Evolutionary conservation across 192 early-diverging fungal species (phyloP).

Genomic region (Glomus cerebriforme): DNA sequence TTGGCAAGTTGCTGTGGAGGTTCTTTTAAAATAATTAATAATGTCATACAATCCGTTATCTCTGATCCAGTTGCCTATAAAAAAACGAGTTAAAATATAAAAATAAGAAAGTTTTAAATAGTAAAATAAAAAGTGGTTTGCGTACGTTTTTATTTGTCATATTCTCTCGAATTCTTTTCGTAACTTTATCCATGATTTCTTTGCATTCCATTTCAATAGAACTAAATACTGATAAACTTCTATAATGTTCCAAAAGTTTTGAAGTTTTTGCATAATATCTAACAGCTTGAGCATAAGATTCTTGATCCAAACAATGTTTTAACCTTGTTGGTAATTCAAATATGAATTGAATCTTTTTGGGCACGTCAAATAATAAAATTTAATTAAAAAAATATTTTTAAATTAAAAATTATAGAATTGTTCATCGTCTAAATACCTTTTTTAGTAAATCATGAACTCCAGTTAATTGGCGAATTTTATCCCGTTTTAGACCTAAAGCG

Average conservation of each 20-base stretch:
- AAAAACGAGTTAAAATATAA: not conserved
- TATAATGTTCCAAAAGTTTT: conserved; percentile 76
- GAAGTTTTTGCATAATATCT: conserved; percentile 70
- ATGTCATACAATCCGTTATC: conserved; percentile 52
- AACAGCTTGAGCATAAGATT: conserved; percentile 74
- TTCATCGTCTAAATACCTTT: conserved; percentile 46
- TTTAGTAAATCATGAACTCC: conserved; percentile 72
- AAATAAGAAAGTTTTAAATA: not conserved
- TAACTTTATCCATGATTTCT: conserved; percentile 74
- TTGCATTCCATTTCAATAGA: conserved; percentile 81
- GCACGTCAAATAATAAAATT: not conserved
- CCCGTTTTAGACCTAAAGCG: conserved; percentile 65
- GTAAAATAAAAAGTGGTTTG: not conserved
- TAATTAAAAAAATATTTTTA: not conserved
- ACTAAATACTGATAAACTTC: conserved; percentile 72
- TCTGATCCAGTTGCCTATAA: conserved; percentile 45
- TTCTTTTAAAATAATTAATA: conserved; percentile 51
- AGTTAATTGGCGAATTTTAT: conserved; percentile 72
- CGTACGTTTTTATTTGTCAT: conserved; percentile 46
- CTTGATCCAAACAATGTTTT: conserved; percentile 55
- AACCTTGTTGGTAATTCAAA: conserved; percentile 84
- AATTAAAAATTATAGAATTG: not conserved
- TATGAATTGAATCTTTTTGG: conserved; percentile 75
- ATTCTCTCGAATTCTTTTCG: conserved; percentile 56
- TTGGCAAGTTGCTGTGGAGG: conserved; percentile 42